Base-by-base conservation (phyloP, 2,329 filamentous ascomycete species). In the Fusarium pseudocircinatum region DNA sequence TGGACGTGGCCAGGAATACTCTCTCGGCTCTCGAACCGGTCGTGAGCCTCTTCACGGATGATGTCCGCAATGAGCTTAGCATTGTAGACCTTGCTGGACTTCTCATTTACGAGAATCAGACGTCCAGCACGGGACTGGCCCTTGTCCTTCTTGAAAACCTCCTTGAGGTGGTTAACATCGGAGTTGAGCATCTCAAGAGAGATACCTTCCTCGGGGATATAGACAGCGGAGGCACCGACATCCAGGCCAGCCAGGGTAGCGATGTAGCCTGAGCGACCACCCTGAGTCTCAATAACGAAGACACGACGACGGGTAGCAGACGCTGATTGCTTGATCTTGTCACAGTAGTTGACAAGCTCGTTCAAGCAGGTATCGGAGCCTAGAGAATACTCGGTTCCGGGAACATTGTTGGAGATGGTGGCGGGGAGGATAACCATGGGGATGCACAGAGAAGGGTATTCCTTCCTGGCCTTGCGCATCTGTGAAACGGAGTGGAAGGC, bases 351-450 rank as follows among this genome's bases (percentile, higher is more conserved):
- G 72, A 98, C 94, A 43, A 99, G 88, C 62, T 97, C 95, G 84
- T 99, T 99, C 71, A 99, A 86, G 80, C 96, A 98, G 3, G 96
- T 99, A 79, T 99, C 96, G 37, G 95, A 97, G 47, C 96, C 96
- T 50, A 99, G 90, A 3, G 95, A 98, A 85, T 98, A 98, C 83
- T 99, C 96, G 1, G 96, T 97, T 43, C 96, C 96, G 0, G 96
- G 96, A 9, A 99, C 96, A 81, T 99, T 99, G 87, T 99, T 99
- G 74, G 94, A 97, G 77, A 99, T 96, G 15, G 96, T 99, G n/a
- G 96, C 96, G 1, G 96, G 96, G 32, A 99, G 87, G 46, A 98
- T 88, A 60, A 93, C 89, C 87, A 98, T 94, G 26, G 96, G 96
- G 73, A 99, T 98, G 82, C 94, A 95, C 80, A 99, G 93, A 3